phyloP scores from a whole-genome alignment of 179 eudicot genomes.

The Patellifolia procumbens region DNA sequence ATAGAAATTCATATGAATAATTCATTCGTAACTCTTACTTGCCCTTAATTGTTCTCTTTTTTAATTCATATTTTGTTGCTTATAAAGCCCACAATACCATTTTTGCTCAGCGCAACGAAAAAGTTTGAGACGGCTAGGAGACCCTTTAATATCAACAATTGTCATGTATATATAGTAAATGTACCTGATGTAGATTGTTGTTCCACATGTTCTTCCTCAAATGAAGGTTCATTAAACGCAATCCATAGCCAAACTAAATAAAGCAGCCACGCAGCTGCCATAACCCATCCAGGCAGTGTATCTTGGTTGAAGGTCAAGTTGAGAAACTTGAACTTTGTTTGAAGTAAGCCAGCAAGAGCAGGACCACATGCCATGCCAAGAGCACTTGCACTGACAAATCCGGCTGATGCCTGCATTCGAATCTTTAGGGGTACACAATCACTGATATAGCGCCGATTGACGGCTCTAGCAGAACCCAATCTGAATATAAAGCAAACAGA shows the following conservation, averaged over 20 bases:
- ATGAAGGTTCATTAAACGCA: conserved; percentile 61
- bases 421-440: conserved; percentile 83
- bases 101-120: too few species aligned
- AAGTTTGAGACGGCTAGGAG: too few species aligned
- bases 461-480: conserved; percentile 91
- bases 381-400: conserved; percentile 90
- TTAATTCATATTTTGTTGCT: too few species aligned
- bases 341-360: conserved; percentile 79
- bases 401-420: conserved; percentile 91
- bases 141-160: neutral
- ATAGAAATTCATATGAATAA: too few species aligned
- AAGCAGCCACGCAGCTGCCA: conserved; percentile 74
- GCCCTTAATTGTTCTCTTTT: too few species aligned
- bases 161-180: conserved; percentile 1
- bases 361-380: conserved; percentile 98
- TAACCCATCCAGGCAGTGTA: conserved; percentile 88
- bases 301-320: conserved; percentile 62
- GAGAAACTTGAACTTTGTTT: conserved; percentile 56
- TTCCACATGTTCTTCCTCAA: conserved; percentile 36
- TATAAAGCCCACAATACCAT: too few species aligned
- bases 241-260: conserved; percentile 65
- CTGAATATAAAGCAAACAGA: conserved; percentile 36
- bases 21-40: too few species aligned
- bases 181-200: conserved; percentile 44
- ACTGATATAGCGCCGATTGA: conserved; percentile 80